These are phyloP conservation scores for Ammopiptanthus mongolicus DNA, from an alignment of 306 rosid genomes.

Conservation along the genomic window DNA sequence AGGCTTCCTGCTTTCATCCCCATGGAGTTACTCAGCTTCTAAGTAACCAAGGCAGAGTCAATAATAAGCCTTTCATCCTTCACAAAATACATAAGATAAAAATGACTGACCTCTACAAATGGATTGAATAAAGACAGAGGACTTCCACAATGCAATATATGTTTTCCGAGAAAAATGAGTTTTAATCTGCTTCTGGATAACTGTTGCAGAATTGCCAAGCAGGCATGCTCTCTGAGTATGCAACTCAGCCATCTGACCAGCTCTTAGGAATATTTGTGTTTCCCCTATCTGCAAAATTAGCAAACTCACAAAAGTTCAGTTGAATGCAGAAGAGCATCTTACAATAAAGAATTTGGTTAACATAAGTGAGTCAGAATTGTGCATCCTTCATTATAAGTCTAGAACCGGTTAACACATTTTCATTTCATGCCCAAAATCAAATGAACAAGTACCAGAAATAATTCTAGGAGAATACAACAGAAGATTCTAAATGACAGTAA, in stretches of 20 bases:
- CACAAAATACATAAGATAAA: neutral
- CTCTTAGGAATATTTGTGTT: slow-evolving; percentile 74
- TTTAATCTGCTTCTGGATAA: slow-evolving; percentile 55
- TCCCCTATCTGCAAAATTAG: slow-evolving; percentile 67
- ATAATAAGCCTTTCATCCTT: neutral
- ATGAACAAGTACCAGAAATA: neutral
- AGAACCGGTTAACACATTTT: slow-evolving; percentile 4
- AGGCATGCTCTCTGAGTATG: slow-evolving; percentile 57
- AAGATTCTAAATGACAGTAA: slow-evolving; percentile 9
- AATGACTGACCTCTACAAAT: slow-evolving; percentile 70
- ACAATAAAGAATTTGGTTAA: slow-evolving; percentile 2
- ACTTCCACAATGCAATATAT: slow-evolving; percentile 36
- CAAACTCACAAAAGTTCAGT: slow-evolving; percentile 18
- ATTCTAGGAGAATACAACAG: neutral
- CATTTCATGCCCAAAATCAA: slow-evolving; percentile 3
- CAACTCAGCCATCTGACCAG: slow-evolving; percentile 87
- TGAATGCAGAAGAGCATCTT: neutral
- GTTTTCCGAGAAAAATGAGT: slow-evolving; percentile 32
- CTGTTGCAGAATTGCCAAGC: slow-evolving; percentile 49
- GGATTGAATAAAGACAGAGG: slow-evolving; percentile 53
- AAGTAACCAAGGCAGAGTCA: slow-evolving; percentile 2
- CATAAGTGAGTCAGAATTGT: neutral
- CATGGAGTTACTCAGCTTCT: neutral
- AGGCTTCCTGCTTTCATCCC: neutral
- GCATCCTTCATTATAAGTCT: neutral